These are phyloP conservation scores for Globisporangium iwayamae DNA, from an alignment of 352 stramenopile genomes.

Conservation along the genomic window DNA sequence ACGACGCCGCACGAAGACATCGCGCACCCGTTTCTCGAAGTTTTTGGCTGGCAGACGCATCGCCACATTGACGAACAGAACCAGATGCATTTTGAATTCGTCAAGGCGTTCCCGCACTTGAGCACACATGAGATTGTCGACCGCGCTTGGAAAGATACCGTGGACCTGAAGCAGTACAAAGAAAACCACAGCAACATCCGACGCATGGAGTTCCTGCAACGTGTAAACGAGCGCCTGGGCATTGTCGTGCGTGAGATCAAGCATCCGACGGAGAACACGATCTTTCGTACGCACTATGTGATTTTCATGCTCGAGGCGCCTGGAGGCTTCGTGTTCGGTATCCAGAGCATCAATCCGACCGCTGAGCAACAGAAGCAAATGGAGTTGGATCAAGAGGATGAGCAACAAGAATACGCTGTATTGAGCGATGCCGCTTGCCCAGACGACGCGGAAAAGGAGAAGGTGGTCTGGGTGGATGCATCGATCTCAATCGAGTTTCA, in stretches of 20 bases:
- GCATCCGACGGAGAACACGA: conserved; percentile 26
- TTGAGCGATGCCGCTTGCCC: neutral
- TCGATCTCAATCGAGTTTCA: conserved; percentile 30
- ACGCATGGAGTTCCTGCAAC: conserved; percentile 35
- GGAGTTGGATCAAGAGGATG: neutral
- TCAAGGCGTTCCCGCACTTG: conserved; percentile 28
- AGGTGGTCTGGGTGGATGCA: conserved; percentile 34
- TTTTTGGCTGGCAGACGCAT: conserved; percentile 37
- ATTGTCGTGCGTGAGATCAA: conserved; percentile 34
- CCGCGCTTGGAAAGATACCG: conserved; percentile 25
- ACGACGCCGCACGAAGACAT: conserved; percentile 3
- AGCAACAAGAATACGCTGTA: neutral
- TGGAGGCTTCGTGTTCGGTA: conserved; percentile 25
- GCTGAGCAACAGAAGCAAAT: conserved; percentile 13
- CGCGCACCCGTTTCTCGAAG: conserved; percentile 13
- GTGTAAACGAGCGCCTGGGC: conserved; percentile 21
- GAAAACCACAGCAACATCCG: conserved; percentile 14
- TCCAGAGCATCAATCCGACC: conserved; percentile 33
- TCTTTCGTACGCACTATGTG: conserved; percentile 37
- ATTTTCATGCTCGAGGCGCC: conserved; percentile 21
- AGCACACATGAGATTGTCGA: conserved; percentile 20
- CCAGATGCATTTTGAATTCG: conserved; percentile 42
- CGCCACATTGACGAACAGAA: conserved; percentile 29
- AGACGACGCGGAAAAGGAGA: neutral
- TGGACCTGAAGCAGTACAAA: conserved; percentile 24